A percentile compares a stretch with the other conserved stretches of the same genome.
Evolutionary conservation across 352 stramenopile species (phyloP).

Genomic region (Phytophthora quininea): DNA sequence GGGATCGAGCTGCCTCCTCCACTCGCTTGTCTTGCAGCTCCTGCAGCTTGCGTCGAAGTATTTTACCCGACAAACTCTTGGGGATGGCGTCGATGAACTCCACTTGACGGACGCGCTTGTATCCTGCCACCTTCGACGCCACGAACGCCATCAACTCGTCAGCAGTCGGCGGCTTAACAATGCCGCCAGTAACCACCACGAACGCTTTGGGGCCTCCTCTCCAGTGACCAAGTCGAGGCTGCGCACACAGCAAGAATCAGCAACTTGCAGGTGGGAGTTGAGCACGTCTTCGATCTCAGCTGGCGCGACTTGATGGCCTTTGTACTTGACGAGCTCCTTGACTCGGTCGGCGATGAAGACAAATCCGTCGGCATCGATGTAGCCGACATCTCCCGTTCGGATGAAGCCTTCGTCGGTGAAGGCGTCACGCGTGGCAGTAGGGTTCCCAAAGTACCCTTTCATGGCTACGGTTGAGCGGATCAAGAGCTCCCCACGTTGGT

Average conservation of each 20-base stretch:
- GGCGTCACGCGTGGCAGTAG: conserved; percentile 72
- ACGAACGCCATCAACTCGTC: conserved; percentile 68
- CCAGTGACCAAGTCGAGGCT: conserved; percentile 65
- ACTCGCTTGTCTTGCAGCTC: conserved; percentile 43
- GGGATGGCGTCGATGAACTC: conserved; percentile 88
- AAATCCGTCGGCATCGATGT: conserved; percentile 91
- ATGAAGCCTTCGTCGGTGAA: conserved; percentile 83
- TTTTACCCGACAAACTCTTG: conserved; percentile 90
- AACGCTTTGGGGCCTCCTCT: conserved; percentile 90
- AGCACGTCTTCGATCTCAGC: conserved; percentile 92
- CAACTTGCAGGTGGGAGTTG: conserved; percentile 72
- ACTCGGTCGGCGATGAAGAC: conserved; percentile 92
- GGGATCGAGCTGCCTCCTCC: conserved; percentile 27
- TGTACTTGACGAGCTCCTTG: conserved; percentile 96
- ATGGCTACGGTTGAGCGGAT: conserved; percentile 91
- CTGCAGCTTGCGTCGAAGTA: conserved; percentile 84
- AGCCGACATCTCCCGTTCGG: conserved; percentile 88
- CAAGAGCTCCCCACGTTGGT: conserved; percentile 74
- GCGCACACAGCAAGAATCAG: conserved; percentile 78
- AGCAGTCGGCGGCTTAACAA: conserved; percentile 12
- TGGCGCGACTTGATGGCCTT: conserved; percentile 90
- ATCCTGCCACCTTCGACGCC: conserved; percentile 73
- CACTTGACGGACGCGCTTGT: conserved; percentile 89
- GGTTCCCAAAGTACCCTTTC: conserved; percentile 89
- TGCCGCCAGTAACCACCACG: conserved; percentile 72